These are phyloP conservation scores for Monosporascus sp. DNA, from an alignment of 2,329 filamentous ascomycete genomes.

Conservation along the genomic window DNA sequence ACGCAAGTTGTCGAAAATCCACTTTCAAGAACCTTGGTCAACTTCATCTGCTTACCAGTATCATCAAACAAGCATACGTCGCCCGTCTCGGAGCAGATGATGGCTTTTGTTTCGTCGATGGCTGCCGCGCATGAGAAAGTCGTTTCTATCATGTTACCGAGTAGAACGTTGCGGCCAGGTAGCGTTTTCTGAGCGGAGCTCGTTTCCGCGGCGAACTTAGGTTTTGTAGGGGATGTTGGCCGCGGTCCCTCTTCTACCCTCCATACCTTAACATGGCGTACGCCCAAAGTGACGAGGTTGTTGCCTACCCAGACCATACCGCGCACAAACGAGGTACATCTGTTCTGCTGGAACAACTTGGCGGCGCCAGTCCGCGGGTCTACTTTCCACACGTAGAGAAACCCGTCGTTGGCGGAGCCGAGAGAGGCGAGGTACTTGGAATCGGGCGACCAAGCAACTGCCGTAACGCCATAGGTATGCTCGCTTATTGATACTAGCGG, in stretches of 20 bases:
- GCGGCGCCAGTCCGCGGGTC: constrained; percentile 77
- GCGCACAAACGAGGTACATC: constrained; percentile 81
- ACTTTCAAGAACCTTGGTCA: constrained; percentile 60
- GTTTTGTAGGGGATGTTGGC: constrained; percentile 58
- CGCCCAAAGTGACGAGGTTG: constrained; percentile 78
- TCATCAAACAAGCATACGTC: constrained; percentile 88
- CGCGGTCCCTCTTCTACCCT: constrained; percentile 62
- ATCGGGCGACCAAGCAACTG: constrained; percentile 84
- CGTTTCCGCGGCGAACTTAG: constrained; percentile 46
- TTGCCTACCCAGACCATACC: constrained; percentile 89
- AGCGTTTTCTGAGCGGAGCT: constrained; percentile 59
- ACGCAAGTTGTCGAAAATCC: constrained; percentile 66
- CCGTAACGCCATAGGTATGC: constrained; percentile 83
- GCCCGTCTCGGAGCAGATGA: constrained; percentile 82
- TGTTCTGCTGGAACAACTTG: constrained; percentile 77
- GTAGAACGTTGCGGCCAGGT: constrained; percentile 78
- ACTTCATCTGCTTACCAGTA: constrained; percentile 62
- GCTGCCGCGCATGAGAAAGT: constrained; percentile 75
- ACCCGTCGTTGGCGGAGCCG: constrained; percentile 86
- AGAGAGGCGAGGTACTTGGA: constrained; percentile 83
- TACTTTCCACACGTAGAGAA: constrained; percentile 85
- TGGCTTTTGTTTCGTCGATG: constrained; percentile 67
- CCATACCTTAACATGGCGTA: constrained; percentile 93
- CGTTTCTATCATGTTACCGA: constrained; percentile 75
- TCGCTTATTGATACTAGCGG: constrained; percentile 84